Evolutionary conservation across 192 early-diverging fungal genomes (phyloP).

Genomic region (Mortierella alpina): DNA sequence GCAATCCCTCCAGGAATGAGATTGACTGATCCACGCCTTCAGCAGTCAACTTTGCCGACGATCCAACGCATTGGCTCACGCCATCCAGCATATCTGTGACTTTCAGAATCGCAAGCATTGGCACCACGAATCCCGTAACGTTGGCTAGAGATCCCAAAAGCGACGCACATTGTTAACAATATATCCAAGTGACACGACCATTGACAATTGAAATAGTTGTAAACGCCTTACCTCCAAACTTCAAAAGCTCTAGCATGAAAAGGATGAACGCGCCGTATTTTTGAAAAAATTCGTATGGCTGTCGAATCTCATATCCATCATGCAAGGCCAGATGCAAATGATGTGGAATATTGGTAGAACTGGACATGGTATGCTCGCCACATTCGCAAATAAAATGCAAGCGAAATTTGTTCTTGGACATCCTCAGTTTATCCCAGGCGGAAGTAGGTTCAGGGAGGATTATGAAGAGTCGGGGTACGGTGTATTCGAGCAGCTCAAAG

Average conservation of each 20-base stretch:
- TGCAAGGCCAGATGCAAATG: constrained; percentile 1
- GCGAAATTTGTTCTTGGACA: neutral
- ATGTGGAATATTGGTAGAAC: neutral
- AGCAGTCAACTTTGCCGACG: neutral
- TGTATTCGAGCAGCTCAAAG: constrained; percentile 3
- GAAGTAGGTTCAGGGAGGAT: neutral
- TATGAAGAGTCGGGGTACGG: constrained; percentile 8
- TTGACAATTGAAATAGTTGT: too few relatives aligned
- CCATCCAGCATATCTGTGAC: neutral
- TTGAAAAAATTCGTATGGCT: neutral
- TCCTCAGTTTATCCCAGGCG: neutral
- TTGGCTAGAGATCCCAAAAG: neutral
- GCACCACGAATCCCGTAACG: neutral
- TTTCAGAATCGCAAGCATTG: constrained; percentile 1
- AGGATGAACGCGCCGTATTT: constrained; percentile 7
- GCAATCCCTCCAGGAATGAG: neutral
- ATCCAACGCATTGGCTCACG: neutral
- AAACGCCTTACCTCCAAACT: neutral
- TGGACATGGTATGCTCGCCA: neutral
- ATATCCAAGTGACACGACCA: too few relatives aligned
- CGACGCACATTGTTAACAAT: too few relatives aligned
- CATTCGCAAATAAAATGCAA: constrained; percentile 14
- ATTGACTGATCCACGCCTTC: neutral
- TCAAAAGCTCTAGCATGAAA: neutral
- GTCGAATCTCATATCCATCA: neutral